Evolutionary conservation across 148 eudicot genomes (phyloP).

Genomic region (Camellia granthamiana): DNA sequence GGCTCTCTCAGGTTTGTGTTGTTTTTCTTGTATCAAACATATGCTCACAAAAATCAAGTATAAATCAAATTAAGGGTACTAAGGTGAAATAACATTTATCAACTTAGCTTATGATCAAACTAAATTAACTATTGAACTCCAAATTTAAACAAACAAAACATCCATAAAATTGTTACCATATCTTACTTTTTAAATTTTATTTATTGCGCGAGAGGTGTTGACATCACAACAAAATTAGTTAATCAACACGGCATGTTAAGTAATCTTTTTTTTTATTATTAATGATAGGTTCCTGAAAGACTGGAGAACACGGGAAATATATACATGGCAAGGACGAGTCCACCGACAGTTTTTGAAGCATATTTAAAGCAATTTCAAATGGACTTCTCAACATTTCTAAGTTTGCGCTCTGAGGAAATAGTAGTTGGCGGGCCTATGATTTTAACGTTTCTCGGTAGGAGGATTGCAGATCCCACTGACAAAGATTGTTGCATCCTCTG

Average conservation of each 20-base stretch:
- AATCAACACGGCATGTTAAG: too few relatives aligned
- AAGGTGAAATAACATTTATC: too few relatives aligned
- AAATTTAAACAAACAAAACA: too few relatives aligned
- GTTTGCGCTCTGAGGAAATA: constrained; percentile 42
- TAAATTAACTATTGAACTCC: too few relatives aligned
- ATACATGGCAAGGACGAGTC: constrained; percentile 33
- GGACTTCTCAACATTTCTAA: constrained; percentile 45
- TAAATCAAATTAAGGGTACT: too few relatives aligned
- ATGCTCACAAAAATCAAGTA: too few relatives aligned
- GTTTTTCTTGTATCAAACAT: too few relatives aligned
- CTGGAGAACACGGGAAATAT: constrained; percentile 39
- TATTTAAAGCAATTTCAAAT: constrained; percentile 41
- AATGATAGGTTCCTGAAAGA: constrained; percentile 40
- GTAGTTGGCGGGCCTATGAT: constrained; percentile 45
- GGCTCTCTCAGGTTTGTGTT: constrained; percentile 18
- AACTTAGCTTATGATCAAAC: too few relatives aligned
- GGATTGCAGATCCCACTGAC: constrained; percentile 4
- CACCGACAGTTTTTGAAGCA: constrained; percentile 33
- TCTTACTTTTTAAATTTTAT: too few relatives aligned
- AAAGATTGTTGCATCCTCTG: constrained; percentile 19
- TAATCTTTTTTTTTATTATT: background rate
- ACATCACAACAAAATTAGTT: too few relatives aligned
- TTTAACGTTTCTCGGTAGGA: constrained; percentile 36
- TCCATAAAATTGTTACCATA: too few relatives aligned
- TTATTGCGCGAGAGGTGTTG: too few relatives aligned